phyloP scores from a whole-genome alignment of 352 stramenopile genomes.

The Globisporangium recalcitrans region DNA sequence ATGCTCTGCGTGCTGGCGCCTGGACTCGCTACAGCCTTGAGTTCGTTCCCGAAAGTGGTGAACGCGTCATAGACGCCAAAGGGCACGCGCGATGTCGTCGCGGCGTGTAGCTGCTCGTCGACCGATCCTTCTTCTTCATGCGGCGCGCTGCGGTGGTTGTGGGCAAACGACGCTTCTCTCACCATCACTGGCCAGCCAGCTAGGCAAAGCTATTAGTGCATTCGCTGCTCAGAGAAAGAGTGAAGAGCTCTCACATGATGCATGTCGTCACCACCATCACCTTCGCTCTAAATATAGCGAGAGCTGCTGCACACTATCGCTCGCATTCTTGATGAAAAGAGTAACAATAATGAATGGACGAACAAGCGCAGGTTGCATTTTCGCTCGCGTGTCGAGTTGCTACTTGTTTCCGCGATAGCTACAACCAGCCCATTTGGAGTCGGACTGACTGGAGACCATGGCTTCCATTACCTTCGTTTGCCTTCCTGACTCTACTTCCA shows the following conservation, averaged over 20 bases:
- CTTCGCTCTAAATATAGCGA: too few species aligned
- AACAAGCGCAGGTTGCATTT: too few species aligned
- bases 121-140: neutral
- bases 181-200: too few species aligned
- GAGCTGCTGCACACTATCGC: too few species aligned
- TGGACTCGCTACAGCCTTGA: neutral
- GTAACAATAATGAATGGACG: too few species aligned
- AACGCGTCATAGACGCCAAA: constrained; percentile 13
- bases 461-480: neutral
- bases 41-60: constrained; percentile 4
- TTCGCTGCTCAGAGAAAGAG: neutral
- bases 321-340: too few species aligned
- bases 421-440: too few species aligned
- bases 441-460: neutral
- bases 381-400: too few species aligned
- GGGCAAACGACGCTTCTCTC: neutral
- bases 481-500: neutral
- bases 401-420: too few species aligned
- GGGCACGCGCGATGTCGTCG: constrained; percentile 5
- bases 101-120: constrained; percentile 10
- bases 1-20: constrained; percentile 1
- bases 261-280: too few species aligned
- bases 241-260: too few species aligned
- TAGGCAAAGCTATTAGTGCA: neutral
- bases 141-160: neutral